These are phyloP conservation scores for Triticum monococcum DNA, from an alignment of 176 grass and related monocot genomes.

Conservation along the genomic window DNA sequence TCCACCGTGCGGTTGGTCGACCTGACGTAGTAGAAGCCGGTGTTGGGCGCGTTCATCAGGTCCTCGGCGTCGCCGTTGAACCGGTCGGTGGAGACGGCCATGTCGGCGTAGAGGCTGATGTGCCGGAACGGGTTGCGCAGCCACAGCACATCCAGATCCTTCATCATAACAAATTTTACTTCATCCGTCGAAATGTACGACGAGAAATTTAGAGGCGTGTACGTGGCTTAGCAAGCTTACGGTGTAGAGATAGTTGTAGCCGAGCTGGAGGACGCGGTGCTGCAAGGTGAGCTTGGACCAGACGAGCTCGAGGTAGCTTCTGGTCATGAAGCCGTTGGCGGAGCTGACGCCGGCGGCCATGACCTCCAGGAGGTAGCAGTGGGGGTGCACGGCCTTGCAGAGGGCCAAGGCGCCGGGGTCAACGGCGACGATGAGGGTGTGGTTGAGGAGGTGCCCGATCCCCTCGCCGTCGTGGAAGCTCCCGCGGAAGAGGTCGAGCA, in stretches of 20 bases:
- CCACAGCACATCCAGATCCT: constrained; percentile 58
- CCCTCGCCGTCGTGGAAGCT: constrained; percentile 31
- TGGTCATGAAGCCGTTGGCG: neutral
- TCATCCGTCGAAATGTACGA: neutral
- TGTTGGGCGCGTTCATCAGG: constrained; percentile 45
- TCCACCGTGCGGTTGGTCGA: constrained; percentile 31
- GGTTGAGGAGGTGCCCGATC: constrained; percentile 29
- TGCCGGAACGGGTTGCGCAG: constrained; percentile 56
- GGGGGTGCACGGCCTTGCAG: constrained; percentile 44
- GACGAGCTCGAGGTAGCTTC: neutral
- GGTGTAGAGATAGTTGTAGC: constrained; percentile 69
- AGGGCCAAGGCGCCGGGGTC: constrained; percentile 29
- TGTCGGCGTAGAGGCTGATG: constrained; percentile 35
- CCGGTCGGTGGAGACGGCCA: constrained; percentile 44
- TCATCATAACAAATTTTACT: neutral
- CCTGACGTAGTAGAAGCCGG: constrained; percentile 52
- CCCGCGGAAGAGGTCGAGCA: constrained; percentile 44
- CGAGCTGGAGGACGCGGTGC: constrained; percentile 53
- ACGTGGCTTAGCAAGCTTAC: neutral
- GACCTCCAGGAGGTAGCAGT: constrained; percentile 53
- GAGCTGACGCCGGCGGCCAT: neutral
- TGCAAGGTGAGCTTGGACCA: constrained; percentile 36
- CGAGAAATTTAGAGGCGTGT: too few relatives aligned
- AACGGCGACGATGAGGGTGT: constrained; percentile 38
- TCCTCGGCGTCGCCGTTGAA: constrained; percentile 31